These are phyloP conservation scores for Mycena citricolor DNA, from an alignment of 1,284 basidiomycete species.

Conservation along the genomic window DNA sequence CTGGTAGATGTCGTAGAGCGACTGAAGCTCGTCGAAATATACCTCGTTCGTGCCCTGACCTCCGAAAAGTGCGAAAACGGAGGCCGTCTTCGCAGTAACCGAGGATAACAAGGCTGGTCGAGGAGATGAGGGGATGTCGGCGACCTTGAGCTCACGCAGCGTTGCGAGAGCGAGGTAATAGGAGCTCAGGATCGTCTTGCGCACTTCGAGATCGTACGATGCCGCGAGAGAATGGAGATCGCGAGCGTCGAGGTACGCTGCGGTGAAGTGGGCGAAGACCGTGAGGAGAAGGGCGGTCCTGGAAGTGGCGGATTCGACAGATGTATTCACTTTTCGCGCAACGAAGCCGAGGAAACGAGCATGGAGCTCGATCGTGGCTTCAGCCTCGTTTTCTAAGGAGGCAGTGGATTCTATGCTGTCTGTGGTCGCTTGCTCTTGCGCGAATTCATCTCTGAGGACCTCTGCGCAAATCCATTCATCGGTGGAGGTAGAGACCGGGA, in stretches of 20 bases:
- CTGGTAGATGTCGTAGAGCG: slow-evolving; percentile 87
- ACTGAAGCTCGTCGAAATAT: slow-evolving; percentile 95
- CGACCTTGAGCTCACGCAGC: slow-evolving; percentile 63
- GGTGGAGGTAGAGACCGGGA: slow-evolving; percentile 75
- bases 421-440: slow-evolving; percentile 58
- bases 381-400: slow-evolving; percentile 52
- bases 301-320: slow-evolving; percentile 52
- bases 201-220: slow-evolving; percentile 71
- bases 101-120: slow-evolving; percentile 77
- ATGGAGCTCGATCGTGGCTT: slow-evolving; percentile 75
- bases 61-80: slow-evolving; percentile 92
- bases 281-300: slow-evolving; percentile 72
- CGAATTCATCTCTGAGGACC: slow-evolving; percentile 84
- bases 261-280: slow-evolving; percentile 76
- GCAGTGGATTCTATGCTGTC: slow-evolving; percentile 52
- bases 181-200: slow-evolving; percentile 75
- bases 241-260: slow-evolving; percentile 69
- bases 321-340: slow-evolving; percentile 58
- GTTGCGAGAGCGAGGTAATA: slow-evolving; percentile 80
- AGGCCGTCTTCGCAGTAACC: slow-evolving; percentile 68
- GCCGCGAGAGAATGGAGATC: slow-evolving; percentile 84
- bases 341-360: slow-evolving; percentile 80
- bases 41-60: slow-evolving; percentile 99
- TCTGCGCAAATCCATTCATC: slow-evolving; percentile 90
- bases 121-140: slow-evolving; percentile 63